A percentile compares a stretch with the other conserved stretches of the same genome.
These are phyloP conservation scores for Collybia sp. DNA, from an alignment of 768 basidiomycete genomes.

Conservation along the genomic window DNA sequence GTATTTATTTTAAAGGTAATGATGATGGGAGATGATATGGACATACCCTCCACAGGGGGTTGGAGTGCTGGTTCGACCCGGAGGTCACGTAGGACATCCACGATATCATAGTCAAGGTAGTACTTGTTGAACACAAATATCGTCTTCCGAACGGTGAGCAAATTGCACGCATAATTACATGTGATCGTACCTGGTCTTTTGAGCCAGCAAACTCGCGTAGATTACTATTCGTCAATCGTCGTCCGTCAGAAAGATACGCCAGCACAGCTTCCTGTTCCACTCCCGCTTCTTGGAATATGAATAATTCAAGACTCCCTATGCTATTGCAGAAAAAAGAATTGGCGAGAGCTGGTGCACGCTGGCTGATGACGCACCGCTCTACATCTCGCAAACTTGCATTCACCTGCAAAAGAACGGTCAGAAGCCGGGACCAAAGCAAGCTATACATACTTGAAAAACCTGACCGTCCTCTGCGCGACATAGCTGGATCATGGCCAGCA, in stretches of 20 bases:
- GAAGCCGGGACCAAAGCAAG: neutral
- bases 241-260: slow-evolving; percentile 78
- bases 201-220: slow-evolving; percentile 71
- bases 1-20: slow-evolving; percentile 1
- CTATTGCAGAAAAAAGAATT: slow-evolving; percentile 29
- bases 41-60: slow-evolving; percentile 66
- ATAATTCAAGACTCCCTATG: slow-evolving; percentile 61
- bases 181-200: slow-evolving; percentile 58
- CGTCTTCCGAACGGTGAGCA: slow-evolving; percentile 29
- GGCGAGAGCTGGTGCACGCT: neutral
- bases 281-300: slow-evolving; percentile 68
- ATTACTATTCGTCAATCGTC: slow-evolving; percentile 65
- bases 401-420: slow-evolving; percentile 30
- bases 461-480: slow-evolving; percentile 64
- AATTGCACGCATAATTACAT: neutral
- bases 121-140: slow-evolving; percentile 85
- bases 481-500: slow-evolving; percentile 68
- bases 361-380: slow-evolving; percentile 47
- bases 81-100: slow-evolving; percentile 63
- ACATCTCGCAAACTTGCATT: slow-evolving; percentile 72
- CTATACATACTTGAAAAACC: slow-evolving; percentile 43
- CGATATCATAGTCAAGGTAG: slow-evolving; percentile 66
- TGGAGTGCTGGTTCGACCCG: slow-evolving; percentile 56
- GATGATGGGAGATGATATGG: neutral
- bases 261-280: slow-evolving; percentile 65